These are phyloP conservation scores for Gracilaria gracilis DNA, from an alignment of 23 red algal genomes.

Conservation along the genomic window DNA sequence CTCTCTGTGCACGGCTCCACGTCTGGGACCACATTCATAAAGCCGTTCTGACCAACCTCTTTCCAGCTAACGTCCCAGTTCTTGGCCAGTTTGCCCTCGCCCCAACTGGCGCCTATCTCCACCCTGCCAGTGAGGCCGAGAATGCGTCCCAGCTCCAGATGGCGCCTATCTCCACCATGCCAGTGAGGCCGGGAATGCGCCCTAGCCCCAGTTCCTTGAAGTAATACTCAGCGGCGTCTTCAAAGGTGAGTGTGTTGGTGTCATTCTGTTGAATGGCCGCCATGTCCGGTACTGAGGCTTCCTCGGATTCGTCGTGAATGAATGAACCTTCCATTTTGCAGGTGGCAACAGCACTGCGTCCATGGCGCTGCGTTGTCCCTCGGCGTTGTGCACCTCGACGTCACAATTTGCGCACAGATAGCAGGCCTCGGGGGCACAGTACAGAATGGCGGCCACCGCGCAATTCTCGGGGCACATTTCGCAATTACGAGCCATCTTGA, in stretches of 20 bases:
- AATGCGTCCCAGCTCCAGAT: too few relatives aligned
- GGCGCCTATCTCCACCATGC: too few relatives aligned
- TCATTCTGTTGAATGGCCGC: not conserved
- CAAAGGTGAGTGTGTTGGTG: constrained; percentile 36
- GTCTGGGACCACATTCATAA: constrained; percentile 67
- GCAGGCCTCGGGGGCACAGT: constrained; percentile 58
- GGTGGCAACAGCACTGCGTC: constrained; percentile 15
- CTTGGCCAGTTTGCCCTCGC: constrained; percentile 29
- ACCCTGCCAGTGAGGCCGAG: constrained; percentile 42
- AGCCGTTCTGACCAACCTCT: constrained; percentile 49
- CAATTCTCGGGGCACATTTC: constrained; percentile 66
- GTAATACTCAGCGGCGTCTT: constrained; percentile 67
- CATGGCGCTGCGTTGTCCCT: constrained; percentile 54
- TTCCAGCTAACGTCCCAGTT: constrained; percentile 69
- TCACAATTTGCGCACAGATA: constrained; percentile 64
- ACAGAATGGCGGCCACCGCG: constrained; percentile 37
- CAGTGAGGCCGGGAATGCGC: too few relatives aligned
- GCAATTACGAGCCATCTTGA: constrained; percentile 65
- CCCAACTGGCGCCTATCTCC: constrained; percentile 25
- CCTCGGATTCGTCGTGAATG: constrained; percentile 63
- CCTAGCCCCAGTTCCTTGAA: constrained; percentile 43
- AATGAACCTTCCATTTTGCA: constrained; percentile 40
- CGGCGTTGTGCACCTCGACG: constrained; percentile 55
- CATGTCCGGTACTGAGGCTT: not conserved
- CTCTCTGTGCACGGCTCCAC: not conserved